Evolutionary conservation across 192 early-diverging fungal genomes (phyloP).

Genomic region (Backusella sp.): DNA sequence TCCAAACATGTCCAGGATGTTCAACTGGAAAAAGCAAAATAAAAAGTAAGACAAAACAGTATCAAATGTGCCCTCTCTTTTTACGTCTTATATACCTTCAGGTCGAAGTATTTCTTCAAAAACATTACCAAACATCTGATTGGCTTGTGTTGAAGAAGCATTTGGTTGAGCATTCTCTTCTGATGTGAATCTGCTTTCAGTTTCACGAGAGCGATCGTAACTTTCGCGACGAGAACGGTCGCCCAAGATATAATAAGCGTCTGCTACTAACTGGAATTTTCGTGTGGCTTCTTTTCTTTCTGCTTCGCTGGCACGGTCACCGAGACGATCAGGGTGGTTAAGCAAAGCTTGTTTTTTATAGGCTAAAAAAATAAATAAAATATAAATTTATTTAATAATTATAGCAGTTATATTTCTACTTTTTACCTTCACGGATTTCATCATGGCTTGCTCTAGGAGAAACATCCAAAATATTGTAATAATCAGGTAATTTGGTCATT

Average conservation of each 20-base stretch:
- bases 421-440: slow-evolving; percentile 27
- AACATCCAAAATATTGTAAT: slow-evolving; percentile 15
- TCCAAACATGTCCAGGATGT: slow-evolving; percentile 28
- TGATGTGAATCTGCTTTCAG: neutral
- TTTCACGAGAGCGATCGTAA: slow-evolving; percentile 24
- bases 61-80: neutral
- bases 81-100: slow-evolving; percentile 19
- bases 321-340: slow-evolving; percentile 34
- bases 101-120: slow-evolving; percentile 37
- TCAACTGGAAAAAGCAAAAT: slow-evolving; percentile 18
- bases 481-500: slow-evolving; percentile 17
- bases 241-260: slow-evolving; percentile 33
- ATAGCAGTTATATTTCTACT: neutral
- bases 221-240: slow-evolving; percentile 21
- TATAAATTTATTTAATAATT: neutral
- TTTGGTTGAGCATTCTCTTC: neutral
- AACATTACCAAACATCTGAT: slow-evolving; percentile 31
- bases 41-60: neutral
- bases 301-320: neutral
- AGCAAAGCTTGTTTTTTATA: slow-evolving; percentile 36
- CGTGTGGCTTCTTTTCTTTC: slow-evolving; percentile 24
- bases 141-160: slow-evolving; percentile 11
- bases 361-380: slow-evolving; percentile 7
- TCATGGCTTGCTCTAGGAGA: slow-evolving; percentile 4
- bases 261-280: slow-evolving; percentile 28